phyloP scores from a whole-genome alignment of 2,329 filamentous ascomycete genomes.

The Calonectria henricotiae region DNA sequence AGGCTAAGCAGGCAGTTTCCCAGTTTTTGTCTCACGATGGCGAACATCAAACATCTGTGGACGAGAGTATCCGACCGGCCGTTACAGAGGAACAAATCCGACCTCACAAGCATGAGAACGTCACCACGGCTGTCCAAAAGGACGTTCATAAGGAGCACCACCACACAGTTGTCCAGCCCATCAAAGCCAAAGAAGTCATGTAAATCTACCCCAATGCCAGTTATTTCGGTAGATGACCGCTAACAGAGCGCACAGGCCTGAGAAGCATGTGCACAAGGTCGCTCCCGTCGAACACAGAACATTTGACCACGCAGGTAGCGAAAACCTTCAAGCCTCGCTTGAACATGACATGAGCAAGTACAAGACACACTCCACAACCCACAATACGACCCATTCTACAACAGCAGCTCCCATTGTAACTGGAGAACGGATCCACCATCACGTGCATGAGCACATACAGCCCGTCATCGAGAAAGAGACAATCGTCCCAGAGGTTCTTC shows the following conservation, averaged over 20 bases:
- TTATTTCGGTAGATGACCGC: not conserved
- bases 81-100: conserved; percentile 75
- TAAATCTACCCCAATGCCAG: conserved; percentile 56
- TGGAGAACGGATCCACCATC: conserved; percentile 58
- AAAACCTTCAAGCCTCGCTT: conserved; percentile 64
- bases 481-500: conserved; percentile 77
- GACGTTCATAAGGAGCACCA: conserved; percentile 83
- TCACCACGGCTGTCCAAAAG: conserved; percentile 75
- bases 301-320: conserved; percentile 73
- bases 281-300: conserved; percentile 73
- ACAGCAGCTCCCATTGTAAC: conserved; percentile 50
- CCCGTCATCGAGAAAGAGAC: conserved; percentile 81
- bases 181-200: conserved; percentile 60
- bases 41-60: conserved; percentile 80
- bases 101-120: conserved; percentile 75
- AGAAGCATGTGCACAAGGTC: conserved; percentile 75
- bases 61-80: conserved; percentile 75
- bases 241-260: conserved; percentile 61
- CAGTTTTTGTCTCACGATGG: conserved; percentile 75
- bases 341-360: conserved; percentile 65
- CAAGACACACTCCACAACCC: conserved; percentile 52
- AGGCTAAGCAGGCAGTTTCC: conserved; percentile 75
- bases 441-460: conserved; percentile 79
- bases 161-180: conserved; percentile 79
- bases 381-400: conserved; percentile 52